phyloP scores from a whole-genome alignment of 768 basidiomycete species.

The Cubamyces lactineus region DNA sequence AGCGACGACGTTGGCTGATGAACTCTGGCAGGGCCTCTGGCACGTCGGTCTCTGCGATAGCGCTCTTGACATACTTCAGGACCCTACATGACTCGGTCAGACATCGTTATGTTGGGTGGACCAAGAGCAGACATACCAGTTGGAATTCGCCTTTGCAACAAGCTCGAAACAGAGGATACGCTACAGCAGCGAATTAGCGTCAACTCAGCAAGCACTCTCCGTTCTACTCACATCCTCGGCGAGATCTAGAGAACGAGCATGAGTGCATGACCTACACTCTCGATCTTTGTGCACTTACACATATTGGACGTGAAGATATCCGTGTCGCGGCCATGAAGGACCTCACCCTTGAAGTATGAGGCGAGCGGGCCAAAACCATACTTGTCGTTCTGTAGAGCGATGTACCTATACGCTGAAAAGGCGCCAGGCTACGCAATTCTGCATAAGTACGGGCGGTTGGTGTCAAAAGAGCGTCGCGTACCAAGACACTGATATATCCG shows the following conservation, averaged over 20 bases:
- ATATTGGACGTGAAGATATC: conserved; percentile 97
- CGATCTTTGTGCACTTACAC: conserved; percentile 55
- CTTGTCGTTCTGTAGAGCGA: conserved; percentile 86
- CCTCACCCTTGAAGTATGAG: conserved; percentile 97
- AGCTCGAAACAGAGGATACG: conserved; percentile 84
- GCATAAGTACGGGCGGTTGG: neutral
- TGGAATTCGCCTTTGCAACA: conserved; percentile 75
- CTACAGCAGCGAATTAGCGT: conserved; percentile 39
- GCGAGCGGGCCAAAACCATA: conserved; percentile 85
- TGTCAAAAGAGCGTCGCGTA: conserved; percentile 30
- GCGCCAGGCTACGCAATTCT: conserved; percentile 69
- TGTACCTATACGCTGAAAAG: conserved; percentile 91
- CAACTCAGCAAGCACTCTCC: neutral
- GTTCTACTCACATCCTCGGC: conserved; percentile 75
- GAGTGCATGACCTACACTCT: neutral
- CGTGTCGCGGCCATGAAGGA: conserved; percentile 78
- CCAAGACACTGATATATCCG: conserved; percentile 95
- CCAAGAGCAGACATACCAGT: conserved; percentile 56
- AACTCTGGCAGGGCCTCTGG: conserved; percentile 93
- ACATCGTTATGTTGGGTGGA: conserved; percentile 24
- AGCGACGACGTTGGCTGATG: conserved; percentile 87
- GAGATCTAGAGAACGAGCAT: conserved; percentile 55
- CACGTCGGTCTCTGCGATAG: conserved; percentile 92
- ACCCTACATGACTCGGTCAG: conserved; percentile 56
- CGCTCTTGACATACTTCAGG: conserved; percentile 95